phyloP scores from a whole-genome alignment of 768 basidiomycete species.

The Lactarius hengduanensis region DNA sequence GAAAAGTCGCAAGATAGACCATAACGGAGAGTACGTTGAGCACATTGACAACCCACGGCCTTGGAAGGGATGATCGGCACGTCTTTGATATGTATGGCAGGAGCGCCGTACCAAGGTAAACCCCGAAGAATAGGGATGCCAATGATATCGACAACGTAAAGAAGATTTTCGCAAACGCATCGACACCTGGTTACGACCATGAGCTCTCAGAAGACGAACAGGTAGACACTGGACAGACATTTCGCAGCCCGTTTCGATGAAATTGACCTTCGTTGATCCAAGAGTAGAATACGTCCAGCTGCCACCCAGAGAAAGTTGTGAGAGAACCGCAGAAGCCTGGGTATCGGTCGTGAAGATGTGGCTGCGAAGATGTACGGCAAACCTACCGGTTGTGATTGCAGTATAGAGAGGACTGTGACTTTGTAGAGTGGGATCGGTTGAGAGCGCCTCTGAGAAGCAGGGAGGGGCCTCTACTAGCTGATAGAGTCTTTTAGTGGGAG shows the following conservation, averaged over 20 bases:
- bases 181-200: slow-evolving; percentile 59
- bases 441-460: slow-evolving; percentile 17
- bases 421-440: slow-evolving; percentile 6
- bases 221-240: slow-evolving; percentile 50
- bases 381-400: slow-evolving; percentile 77
- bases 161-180: slow-evolving; percentile 77
- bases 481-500: slow-evolving; percentile 71
- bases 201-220: neutral
- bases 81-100: slow-evolving; percentile 44
- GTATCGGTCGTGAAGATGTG: slow-evolving; percentile 4
- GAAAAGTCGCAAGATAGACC: slow-evolving; percentile 71
- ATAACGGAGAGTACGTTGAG: slow-evolving; percentile 57
- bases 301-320: slow-evolving; percentile 97
- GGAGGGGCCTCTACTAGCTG: slow-evolving; percentile 59
- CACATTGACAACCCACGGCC: slow-evolving; percentile 42
- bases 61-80: slow-evolving; percentile 41
- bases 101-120: slow-evolving; percentile 51
- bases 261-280: slow-evolving; percentile 69
- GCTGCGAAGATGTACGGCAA: neutral
- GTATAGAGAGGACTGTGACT: slow-evolving; percentile 91
- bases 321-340: slow-evolving; percentile 92
- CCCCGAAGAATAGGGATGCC: slow-evolving; percentile 75
- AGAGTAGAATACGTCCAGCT: slow-evolving; percentile 79
- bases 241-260: slow-evolving; percentile 61
- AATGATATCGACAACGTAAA: slow-evolving; percentile 77